phyloP scores from a whole-genome alignment of 805 yeast genomes.

The Metschnikowia koreensis region DNA sequence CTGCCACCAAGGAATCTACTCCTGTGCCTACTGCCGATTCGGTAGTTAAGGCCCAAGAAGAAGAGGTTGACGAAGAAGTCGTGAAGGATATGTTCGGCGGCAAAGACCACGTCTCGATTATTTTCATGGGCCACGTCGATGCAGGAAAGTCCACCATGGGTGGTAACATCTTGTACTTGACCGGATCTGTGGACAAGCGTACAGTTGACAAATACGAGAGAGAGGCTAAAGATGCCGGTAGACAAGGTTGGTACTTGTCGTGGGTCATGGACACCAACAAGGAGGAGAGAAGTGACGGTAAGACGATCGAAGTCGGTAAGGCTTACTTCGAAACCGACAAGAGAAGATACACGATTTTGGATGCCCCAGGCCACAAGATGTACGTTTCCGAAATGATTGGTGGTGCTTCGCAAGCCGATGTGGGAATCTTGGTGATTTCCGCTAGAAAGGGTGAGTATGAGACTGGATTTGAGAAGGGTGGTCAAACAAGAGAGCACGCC shows the following conservation, averaged over 20 bases:
- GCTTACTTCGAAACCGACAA: constrained; percentile 97
- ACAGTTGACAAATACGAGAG: constrained; percentile 97
- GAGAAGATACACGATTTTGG: constrained; percentile 95
- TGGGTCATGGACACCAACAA: constrained; percentile 99
- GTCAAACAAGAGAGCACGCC: constrained; percentile 98
- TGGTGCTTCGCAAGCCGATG: constrained; percentile 99
- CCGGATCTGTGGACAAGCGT: constrained; percentile 98
- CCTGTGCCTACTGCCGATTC: constrained; percentile 44
- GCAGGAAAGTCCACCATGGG: constrained; percentile 99
- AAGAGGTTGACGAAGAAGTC: constrained; percentile 78
- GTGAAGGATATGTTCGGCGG: constrained; percentile 94
- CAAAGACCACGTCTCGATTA: constrained; percentile 93
- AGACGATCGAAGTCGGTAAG: constrained; percentile 98
- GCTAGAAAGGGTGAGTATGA: constrained; percentile 99
- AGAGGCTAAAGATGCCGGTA: constrained; percentile 98
- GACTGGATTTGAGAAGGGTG: constrained; percentile 98
- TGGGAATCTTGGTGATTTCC: constrained; percentile 93
- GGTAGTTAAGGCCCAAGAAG: constrained; percentile 68
- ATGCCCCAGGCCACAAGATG: constrained; percentile 99
- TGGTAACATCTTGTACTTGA: constrained; percentile 88
- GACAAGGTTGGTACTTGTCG: constrained; percentile 99
- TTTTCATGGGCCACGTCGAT: constrained; percentile 99
- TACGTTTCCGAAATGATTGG: constrained; percentile 99
- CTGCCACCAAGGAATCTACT: constrained; percentile 21
- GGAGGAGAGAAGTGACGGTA: constrained; percentile 98